Evolutionary conservation across 306 rosid species (phyloP).

Genomic region (Crataegus laevigata): DNA sequence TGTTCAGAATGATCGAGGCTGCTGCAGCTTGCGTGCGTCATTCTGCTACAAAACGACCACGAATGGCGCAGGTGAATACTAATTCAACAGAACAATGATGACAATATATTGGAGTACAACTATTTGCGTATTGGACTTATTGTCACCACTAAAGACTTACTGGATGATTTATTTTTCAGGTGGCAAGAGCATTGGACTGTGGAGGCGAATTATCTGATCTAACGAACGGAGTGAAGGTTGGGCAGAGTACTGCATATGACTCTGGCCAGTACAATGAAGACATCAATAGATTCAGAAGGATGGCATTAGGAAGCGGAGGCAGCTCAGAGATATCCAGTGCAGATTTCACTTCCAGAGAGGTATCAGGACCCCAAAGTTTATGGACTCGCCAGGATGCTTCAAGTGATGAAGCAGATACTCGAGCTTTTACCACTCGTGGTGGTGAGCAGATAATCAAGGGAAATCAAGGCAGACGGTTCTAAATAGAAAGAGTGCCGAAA

Average conservation of each 20-base stretch:
- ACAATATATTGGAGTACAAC: too few relatives aligned
- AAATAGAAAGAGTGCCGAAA: background rate
- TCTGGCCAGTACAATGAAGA: constrained; percentile 64
- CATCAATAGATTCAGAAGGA: constrained; percentile 47
- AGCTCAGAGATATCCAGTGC: constrained; percentile 38
- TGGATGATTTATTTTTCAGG: constrained; percentile 31
- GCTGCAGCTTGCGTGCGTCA: constrained; percentile 96
- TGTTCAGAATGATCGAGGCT: constrained; percentile 80
- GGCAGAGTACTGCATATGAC: constrained; percentile 72
- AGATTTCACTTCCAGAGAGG: constrained; percentile 36
- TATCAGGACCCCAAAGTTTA: constrained; percentile 22
- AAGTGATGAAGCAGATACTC: constrained; percentile 43
- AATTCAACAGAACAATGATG: background rate
- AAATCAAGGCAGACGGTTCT: constrained; percentile 16
- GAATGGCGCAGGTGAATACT: constrained; percentile 78
- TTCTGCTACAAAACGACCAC: constrained; percentile 81
- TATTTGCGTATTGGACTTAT: too few relatives aligned
- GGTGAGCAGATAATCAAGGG: constrained; percentile 5
- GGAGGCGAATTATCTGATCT: constrained; percentile 59
- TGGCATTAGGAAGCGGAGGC: constrained; percentile 38
- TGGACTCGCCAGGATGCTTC: constrained; percentile 20
- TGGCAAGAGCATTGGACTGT: constrained; percentile 70
- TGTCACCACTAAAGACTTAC: background rate
- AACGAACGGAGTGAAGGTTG: constrained; percentile 80
- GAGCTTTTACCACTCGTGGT: constrained; percentile 19